phyloP scores from a whole-genome alignment of 2,329 filamentous ascomycete genomes.

The Alternaria viburni region DNA sequence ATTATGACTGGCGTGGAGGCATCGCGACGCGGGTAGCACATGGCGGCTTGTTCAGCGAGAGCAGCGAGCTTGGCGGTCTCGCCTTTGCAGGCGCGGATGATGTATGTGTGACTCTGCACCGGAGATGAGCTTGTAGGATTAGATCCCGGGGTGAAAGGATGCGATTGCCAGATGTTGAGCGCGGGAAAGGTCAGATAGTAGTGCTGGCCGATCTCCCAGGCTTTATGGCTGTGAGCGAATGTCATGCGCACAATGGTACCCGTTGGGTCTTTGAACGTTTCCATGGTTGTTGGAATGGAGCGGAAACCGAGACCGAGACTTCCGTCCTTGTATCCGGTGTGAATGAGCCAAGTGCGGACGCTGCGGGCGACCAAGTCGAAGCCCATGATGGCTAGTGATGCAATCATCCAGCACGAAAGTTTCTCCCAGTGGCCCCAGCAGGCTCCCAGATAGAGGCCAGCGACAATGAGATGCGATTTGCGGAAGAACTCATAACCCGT shows the following conservation, averaged over 20 bases:
- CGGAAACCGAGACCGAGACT: constrained; percentile 4
- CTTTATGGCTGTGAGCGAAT: constrained; percentile 1
- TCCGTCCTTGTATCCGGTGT: constrained; percentile 1
- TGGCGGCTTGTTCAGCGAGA: constrained; percentile 7
- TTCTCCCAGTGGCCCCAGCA: constrained; percentile 12
- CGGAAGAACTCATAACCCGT: constrained; percentile 12
- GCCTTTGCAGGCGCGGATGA: constrained; percentile 9
- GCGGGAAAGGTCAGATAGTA: constrained; percentile 9
- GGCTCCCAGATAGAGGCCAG: constrained; percentile 6
- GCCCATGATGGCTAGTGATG: constrained; percentile 4
- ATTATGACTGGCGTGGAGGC: constrained; percentile 9
- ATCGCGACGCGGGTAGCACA: constrained; percentile 2
- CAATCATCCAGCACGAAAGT: constrained; percentile 9
- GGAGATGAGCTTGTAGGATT: constrained; percentile 2
- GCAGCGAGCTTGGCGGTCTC: constrained; percentile 5
- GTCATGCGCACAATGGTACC: constrained; percentile 5
- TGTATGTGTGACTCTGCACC: constrained; percentile 3
- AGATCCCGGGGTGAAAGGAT: constrained; percentile 4
- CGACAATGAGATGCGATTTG: constrained; percentile 8
- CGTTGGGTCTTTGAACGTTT: constrained; percentile 5
- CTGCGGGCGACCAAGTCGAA: constrained; percentile 4
- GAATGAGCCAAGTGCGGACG: constrained; percentile 6
- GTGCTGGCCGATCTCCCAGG: constrained; percentile 8
- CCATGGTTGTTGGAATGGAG: constrained; percentile 3
- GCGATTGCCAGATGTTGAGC: constrained; percentile 12